These are phyloP conservation scores for Solanum pennellii DNA, from an alignment of 257 asterid species.

Conservation along the genomic window DNA sequence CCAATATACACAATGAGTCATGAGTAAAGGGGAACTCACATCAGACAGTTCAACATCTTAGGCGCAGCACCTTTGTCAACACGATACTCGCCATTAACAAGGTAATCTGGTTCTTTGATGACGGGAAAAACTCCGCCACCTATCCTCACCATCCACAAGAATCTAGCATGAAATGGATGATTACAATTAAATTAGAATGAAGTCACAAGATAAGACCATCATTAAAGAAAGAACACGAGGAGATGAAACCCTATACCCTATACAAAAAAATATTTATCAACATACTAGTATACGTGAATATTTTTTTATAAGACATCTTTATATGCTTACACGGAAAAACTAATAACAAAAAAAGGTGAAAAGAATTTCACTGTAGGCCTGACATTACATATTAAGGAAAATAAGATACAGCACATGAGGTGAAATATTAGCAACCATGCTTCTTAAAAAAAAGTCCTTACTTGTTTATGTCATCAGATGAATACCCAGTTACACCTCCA, in stretches of 20 bases:
- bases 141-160: constrained; percentile 99
- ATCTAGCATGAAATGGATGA: constrained; percentile 33
- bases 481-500: constrained; percentile 97
- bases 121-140: constrained; percentile 98
- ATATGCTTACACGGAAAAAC: background rate
- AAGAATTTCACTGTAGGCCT: background rate
- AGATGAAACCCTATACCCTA: background rate
- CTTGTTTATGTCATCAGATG: constrained; percentile 98
- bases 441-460: constrained; percentile 25
- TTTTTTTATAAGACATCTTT: background rate
- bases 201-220: background rate
- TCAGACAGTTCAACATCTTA: constrained; percentile 93
- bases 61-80: constrained; percentile 98
- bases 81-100: constrained; percentile 96
- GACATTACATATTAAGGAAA: background rate
- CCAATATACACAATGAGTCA: background rate
- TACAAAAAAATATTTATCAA: background rate
- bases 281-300: background rate
- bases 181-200: constrained; percentile 9
- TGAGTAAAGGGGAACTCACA: constrained; percentile 45
- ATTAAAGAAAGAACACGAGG: background rate
- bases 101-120: constrained; percentile 97
- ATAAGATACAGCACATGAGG: background rate
- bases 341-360: background rate
- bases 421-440: background rate